Percentiles rank a stretch among this genome's conserved stretches.
Conservation (phyloP, 805 yeast species). For the Myxozyma geophila region DNA sequence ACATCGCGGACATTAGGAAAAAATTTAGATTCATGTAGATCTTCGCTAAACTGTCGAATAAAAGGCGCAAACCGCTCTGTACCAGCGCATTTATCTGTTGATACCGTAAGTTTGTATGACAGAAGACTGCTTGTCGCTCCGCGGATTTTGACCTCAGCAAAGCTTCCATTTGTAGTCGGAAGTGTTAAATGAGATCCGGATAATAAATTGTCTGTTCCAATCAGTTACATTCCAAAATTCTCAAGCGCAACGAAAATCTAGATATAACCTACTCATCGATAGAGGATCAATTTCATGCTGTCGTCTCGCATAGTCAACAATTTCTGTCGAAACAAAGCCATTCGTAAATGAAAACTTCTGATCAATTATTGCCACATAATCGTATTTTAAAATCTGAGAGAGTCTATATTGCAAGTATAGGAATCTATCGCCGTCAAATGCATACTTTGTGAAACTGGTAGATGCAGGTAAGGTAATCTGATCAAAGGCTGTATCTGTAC, state of each 20-base stretch:
- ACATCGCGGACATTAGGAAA: slow-evolving; percentile 54
- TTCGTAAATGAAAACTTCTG: slow-evolving; percentile 36
- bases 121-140: slow-evolving; percentile 66
- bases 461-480: slow-evolving; percentile 58
- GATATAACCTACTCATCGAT: background rate
- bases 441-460: slow-evolving; percentile 46
- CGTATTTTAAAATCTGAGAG: slow-evolving; percentile 51
- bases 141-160: slow-evolving; percentile 54
- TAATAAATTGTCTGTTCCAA: slow-evolving; percentile 25
- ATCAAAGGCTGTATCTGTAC: slow-evolving; percentile 53
- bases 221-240: too few species aligned
- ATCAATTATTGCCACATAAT: slow-evolving; percentile 56
- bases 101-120: slow-evolving; percentile 51
- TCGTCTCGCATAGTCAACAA: slow-evolving; percentile 29
- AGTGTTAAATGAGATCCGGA: slow-evolving; percentile 45
- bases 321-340: slow-evolving; percentile 41
- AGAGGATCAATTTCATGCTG: slow-evolving; percentile 1
- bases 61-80: slow-evolving; percentile 58
- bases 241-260: background rate
- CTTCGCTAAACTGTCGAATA: slow-evolving; percentile 65
- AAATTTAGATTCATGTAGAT: slow-evolving; percentile 81
- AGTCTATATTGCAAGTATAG: slow-evolving; percentile 53
- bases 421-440: slow-evolving; percentile 57
- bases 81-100: slow-evolving; percentile 13
- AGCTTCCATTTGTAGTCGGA: slow-evolving; percentile 52